A percentile compares a stretch with the other conserved stretches of the same genome.
phyloP scores from a whole-genome alignment of 139 green algal species.

The Haematococcus lacustris region DNA sequence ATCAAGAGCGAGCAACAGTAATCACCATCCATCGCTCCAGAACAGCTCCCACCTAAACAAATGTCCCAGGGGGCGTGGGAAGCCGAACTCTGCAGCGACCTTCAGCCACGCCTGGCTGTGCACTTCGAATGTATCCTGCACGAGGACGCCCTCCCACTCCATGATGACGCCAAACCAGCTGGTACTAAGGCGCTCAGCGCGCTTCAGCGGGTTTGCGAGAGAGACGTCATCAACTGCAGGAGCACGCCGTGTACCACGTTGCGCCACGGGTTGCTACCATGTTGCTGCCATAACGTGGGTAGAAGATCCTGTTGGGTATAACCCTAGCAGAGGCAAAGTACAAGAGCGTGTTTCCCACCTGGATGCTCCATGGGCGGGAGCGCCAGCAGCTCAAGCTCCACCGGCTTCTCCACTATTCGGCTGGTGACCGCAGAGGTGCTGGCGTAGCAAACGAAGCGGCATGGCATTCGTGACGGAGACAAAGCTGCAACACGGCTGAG shows the following conservation, averaged over 20 bases:
- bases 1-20: background rate
- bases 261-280: background rate
- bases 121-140: constrained; percentile 49
- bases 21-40: no score
- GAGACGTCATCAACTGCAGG: constrained; percentile 12
- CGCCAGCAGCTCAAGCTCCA: background rate
- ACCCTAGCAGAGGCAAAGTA: no score
- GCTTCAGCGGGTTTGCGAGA: constrained; percentile 18
- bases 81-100: constrained; percentile 75
- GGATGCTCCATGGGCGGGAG: background rate
- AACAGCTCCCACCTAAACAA: constrained; percentile 41
- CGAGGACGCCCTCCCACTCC: constrained; percentile 79
- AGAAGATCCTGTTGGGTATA: no score
- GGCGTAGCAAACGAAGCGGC: no score
- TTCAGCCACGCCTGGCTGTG: constrained; percentile 65
- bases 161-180: constrained; percentile 90
- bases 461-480: no score
- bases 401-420: background rate
- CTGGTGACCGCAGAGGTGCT: no score
- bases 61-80: constrained; percentile 60
- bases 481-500: no score
- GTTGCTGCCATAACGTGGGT: no score
- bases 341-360: background rate
- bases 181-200: constrained; percentile 25
- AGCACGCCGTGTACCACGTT: background rate